Evolutionary conservation across 2,329 filamentous ascomycete species (phyloP), one percentile per base, ranked within the genome.

Genomic region (Penicillium glabrum): DNA sequence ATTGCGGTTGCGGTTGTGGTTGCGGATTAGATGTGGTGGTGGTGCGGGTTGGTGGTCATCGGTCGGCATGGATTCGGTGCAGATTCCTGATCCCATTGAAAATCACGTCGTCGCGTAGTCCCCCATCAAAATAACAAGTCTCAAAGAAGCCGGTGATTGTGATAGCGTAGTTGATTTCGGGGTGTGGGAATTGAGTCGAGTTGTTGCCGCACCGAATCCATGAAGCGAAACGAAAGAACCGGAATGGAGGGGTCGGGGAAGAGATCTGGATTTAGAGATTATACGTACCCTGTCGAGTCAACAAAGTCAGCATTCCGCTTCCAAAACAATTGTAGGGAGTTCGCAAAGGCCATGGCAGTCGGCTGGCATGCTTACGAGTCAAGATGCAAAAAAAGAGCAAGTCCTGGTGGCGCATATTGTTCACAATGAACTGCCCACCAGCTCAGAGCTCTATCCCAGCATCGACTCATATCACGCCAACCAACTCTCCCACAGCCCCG

Each of bases 231-330:
- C 44, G 44, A 46, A 24, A 46, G 31, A 39, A 37, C 19, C 41
- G 44, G 29, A 26, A 37, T 39, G 45, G 50, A 45, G 44, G 57
- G 27, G 48, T 47, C 39, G 37, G 46, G 47, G 44, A 33, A 37
- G 19, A 37, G 26, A 23, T 58, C 24, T 45, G 54, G 37, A 43
- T 46, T n/a, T 43, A 23, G 43, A 47, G 26, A 51, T 37, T 51
- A 62, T 65, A 71, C 68, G 55, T 69, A 71, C 68, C 68, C 68
- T 70, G 51, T 54, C 3, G 9, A 60, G 14, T 39, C 50, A 50
- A 54, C 41, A 13, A 23, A 37, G 61, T 68, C 45, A 68, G 65
- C 54, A 29, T 64, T 6, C 48, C 14, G 19, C 8, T 37, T 19
- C 24, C 35, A 39, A 19, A 23, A 13, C 6, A 8, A 26, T 5